Base-by-base conservation (phyloP, 2,329 filamentous ascomycete genomes). In the Stachybotrys elegans region DNA sequence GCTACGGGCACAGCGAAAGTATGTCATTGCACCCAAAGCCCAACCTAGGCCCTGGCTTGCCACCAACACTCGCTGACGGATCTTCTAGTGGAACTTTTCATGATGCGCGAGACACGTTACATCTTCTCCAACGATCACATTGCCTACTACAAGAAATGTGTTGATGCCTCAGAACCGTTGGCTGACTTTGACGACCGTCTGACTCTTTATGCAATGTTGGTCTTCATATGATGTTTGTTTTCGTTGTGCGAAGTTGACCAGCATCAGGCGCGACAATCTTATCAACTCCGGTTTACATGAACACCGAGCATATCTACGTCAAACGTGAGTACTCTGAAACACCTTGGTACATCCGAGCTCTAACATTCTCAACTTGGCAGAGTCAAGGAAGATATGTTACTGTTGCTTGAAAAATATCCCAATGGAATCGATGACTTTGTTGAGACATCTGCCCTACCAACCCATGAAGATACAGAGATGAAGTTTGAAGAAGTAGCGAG, bases 101-200 rank as follows among this genome's bases (percentile, higher is more conserved):
- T 35, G 43, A 45, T 48, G 40, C 27, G 32, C 20, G 40, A 40
- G 13, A 22, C 43, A 34, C 43, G 40, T 22, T 40, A 44, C 32
- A 12, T 17, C 13, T 32, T 48, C 13, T 20, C 20, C 11, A 12
- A 31, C 2, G 22, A 29, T 6, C 31, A 40, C 22, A 17, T 41
- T 25, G 11, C 36, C 14, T 20, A 23, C 12, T 45, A 45, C 38
- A 32, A 27, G 21, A 22, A 42, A 19, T 14, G 5, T 14, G 31
- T 47, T 14, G 35, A 16, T 6, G 25, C 51, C 19, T 56, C 55
- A 2, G 57, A 63, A 40, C 62, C 59, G 0, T 34, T 43, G n/a
- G 52, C 58, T 21, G 52, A 60, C 46, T 61, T 57, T 35, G 51
- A 62, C 44, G 57, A 60, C 45, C 51, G 61, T 2, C 53, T 59